A percentile compares a stretch with the other conserved stretches of the same genome.
Evolutionary conservation across 164 flowering plant species (phyloP).

Genomic region (Stephania japonica): DNA sequence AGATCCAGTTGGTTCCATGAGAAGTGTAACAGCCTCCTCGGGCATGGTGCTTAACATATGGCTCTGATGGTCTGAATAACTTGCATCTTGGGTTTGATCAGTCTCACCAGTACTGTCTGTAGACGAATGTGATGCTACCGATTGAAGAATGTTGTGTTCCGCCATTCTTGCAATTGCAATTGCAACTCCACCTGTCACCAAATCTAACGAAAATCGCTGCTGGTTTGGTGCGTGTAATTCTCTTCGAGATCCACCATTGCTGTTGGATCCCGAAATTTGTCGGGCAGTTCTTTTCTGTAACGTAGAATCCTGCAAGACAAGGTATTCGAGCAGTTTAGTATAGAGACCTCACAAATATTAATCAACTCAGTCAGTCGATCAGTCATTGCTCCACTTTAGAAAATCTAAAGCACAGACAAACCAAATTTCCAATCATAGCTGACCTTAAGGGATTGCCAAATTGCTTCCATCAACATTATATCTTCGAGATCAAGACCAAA

Average conservation of each 20-base stretch:
- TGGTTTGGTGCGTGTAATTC: slow-evolving; percentile 12
- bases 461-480: slow-evolving; percentile 32
- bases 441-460: slow-evolving; percentile 34
- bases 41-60: not conserved
- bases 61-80: slow-evolving; percentile 8
- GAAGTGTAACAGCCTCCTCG: not conserved
- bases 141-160: slow-evolving; percentile 13
- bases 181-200: slow-evolving; percentile 20
- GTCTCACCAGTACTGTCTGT: not conserved
- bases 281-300: slow-evolving; percentile 8
- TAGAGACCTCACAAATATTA: not conserved
- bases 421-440: not conserved
- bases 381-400: not conserved
- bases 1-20: not conserved
- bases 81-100: slow-evolving; percentile 10
- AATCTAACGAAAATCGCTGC: slow-evolving; percentile 6
- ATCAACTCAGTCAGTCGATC: not conserved
- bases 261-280: slow-evolving; percentile 13
- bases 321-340: not conserved
- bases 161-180: slow-evolving; percentile 24
- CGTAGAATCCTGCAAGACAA: slow-evolving; percentile 12
- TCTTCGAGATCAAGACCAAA: slow-evolving; percentile 26
- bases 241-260: slow-evolving; percentile 3
- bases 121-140: slow-evolving; percentile 7
- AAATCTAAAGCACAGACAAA: not conserved